These are phyloP conservation scores for Ambrosiella cleistominuta DNA, from an alignment of 2,329 filamentous ascomycete species.

Conservation along the genomic window DNA sequence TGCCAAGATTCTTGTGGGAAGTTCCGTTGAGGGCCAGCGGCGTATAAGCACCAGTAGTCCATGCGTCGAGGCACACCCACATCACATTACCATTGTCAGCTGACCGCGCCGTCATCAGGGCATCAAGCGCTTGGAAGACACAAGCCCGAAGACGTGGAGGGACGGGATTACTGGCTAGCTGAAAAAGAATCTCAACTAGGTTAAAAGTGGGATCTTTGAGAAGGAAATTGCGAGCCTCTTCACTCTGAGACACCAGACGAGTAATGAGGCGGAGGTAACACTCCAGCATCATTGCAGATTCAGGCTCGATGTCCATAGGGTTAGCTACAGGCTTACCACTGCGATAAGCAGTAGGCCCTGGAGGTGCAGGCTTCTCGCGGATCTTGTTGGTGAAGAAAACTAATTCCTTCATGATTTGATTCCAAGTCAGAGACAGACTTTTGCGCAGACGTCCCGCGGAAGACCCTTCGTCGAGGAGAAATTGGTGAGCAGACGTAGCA, in stretches of 20 bases:
- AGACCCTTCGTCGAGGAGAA: constrained; percentile 65
- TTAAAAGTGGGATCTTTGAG: constrained; percentile 47
- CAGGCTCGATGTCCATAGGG: constrained; percentile 65
- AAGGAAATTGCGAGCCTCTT: constrained; percentile 54
- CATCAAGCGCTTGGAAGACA: constrained; percentile 60
- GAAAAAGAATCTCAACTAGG: constrained; percentile 57
- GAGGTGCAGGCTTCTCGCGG: constrained; percentile 46
- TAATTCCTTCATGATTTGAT: constrained; percentile 80
- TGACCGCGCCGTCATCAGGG: constrained; percentile 59
- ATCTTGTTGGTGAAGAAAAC: constrained; percentile 67
- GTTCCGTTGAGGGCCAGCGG: constrained; percentile 13
- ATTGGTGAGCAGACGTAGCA: constrained; percentile 70
- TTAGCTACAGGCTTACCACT: constrained; percentile 44
- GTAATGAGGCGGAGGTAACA: constrained; percentile 80
- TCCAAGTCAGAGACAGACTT: constrained; percentile 75
- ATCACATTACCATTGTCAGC: constrained; percentile 49
- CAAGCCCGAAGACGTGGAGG: constrained; percentile 64
- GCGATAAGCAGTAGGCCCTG: constrained; percentile 27
- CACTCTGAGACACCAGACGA: constrained; percentile 61
- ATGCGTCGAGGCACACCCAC: constrained; percentile 67
- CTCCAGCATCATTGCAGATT: constrained; percentile 91
- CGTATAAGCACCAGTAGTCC: constrained; percentile 47
- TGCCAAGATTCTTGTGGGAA: constrained; percentile 14
- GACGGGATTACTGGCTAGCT: constrained; percentile 60
- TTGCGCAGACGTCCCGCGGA: constrained; percentile 63